These are phyloP conservation scores for Penstemon newberryi DNA, from an alignment of 257 asterid genomes.

Conservation along the genomic window DNA sequence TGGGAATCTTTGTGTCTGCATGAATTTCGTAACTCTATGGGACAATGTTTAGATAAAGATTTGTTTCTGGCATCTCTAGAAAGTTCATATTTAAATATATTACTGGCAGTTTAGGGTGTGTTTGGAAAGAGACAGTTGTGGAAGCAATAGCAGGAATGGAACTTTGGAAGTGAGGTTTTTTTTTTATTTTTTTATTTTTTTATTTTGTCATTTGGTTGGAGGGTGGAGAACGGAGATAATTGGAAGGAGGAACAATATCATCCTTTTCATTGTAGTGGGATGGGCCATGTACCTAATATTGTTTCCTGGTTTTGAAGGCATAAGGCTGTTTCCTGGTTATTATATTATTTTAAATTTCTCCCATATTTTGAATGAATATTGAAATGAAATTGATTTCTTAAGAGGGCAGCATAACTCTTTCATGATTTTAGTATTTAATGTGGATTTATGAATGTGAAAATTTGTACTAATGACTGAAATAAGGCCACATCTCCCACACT, in stretches of 20 bases:
- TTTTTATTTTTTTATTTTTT: too few relatives aligned
- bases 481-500: constrained; percentile 19
- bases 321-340: neutral
- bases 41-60: constrained; percentile 4
- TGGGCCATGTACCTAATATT: neutral
- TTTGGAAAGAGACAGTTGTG: neutral
- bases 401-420: neutral
- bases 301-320: constrained; percentile 18
- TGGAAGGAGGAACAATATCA: neutral
- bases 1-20: neutral
- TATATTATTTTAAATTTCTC: constrained; percentile 3
- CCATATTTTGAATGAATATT: neutral
- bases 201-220: neutral
- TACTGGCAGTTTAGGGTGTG: neutral
- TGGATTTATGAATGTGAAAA: constrained; percentile 11
- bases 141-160: too few relatives aligned
- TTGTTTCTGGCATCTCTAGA: neutral
- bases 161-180: too few relatives aligned
- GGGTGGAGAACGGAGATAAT: neutral
- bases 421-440: constrained; percentile 8
- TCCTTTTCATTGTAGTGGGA: constrained; percentile 22
- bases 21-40: neutral
- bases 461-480: constrained; percentile 24
- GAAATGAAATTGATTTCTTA: constrained; percentile 11
- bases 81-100: too few relatives aligned